Percentiles rank a stretch among this genome's conserved stretches.
Evolutionary conservation across 2,329 filamentous ascomycete species (phyloP).

Genomic region (Fusarium torreyae): DNA sequence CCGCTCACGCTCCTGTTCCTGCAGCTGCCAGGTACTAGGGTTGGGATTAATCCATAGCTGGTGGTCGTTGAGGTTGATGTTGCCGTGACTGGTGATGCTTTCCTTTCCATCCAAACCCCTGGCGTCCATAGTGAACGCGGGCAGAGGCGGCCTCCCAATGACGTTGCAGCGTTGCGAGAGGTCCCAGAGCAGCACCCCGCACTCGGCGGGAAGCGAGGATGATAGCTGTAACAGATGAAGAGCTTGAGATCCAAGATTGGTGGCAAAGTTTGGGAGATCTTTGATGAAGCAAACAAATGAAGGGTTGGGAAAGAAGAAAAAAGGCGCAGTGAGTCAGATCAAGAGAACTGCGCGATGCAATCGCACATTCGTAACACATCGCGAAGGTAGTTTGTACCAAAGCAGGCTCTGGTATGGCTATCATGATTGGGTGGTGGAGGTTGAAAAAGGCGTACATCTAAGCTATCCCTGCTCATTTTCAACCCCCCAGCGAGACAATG

Average conservation of each 20-base stretch:
- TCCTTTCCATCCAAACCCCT: slow-evolving; percentile 9
- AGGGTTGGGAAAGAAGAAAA: slow-evolving; percentile 10
- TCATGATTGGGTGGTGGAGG: slow-evolving; percentile 37
- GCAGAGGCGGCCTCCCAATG: slow-evolving; percentile 26
- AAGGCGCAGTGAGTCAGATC: slow-evolving; percentile 18
- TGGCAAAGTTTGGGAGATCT: slow-evolving; percentile 6
- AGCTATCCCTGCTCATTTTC: slow-evolving; percentile 34
- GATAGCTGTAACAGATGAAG: slow-evolving; percentile 16
- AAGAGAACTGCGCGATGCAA: slow-evolving; percentile 20
- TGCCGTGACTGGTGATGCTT: slow-evolving; percentile 16
- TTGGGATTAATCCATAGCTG: slow-evolving; percentile 11
- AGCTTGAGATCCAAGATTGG: slow-evolving; percentile 19
- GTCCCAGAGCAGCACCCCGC: slow-evolving; percentile 33
- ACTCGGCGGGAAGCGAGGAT: slow-evolving; percentile 17
- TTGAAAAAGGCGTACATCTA: slow-evolving; percentile 37
- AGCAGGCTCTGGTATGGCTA: slow-evolving; percentile 25
- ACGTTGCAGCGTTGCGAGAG: slow-evolving; percentile 29
- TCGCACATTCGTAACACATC: slow-evolving; percentile 24
- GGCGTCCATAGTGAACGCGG: slow-evolving; percentile 25
- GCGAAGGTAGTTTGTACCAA: slow-evolving; percentile 31
- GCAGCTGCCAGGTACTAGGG: slow-evolving; percentile 19
- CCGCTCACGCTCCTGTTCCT: slow-evolving; percentile 13
- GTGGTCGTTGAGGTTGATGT: slow-evolving; percentile 25
- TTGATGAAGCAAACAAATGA: slow-evolving; percentile 15
- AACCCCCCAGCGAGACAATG: slow-evolving; percentile 30